A percentile compares a stretch with the other conserved stretches of the same genome.
Conservation (phyloP, 2,329 filamentous ascomycete species). For the Alternaria gansuensis region DNA sequence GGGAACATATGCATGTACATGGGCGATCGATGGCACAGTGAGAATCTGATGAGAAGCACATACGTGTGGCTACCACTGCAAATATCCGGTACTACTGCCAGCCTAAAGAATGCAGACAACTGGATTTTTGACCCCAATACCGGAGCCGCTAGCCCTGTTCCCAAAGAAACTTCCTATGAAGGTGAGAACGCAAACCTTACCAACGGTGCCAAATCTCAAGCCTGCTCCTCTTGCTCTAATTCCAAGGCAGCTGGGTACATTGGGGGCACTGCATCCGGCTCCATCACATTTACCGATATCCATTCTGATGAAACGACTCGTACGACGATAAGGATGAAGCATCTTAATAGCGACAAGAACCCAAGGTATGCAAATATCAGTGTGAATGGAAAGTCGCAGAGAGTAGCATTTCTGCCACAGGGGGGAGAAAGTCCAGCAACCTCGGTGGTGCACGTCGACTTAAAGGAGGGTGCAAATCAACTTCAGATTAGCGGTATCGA, state of each 20-base stretch:
- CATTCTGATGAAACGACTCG: conserved; percentile 56
- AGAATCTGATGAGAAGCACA: conserved; percentile 67
- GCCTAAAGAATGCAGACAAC: conserved; percentile 61
- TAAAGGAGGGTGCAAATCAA: conserved; percentile 61
- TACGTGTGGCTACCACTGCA: conserved; percentile 72
- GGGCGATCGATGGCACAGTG: conserved; percentile 71
- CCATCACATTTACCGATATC: conserved; percentile 60
- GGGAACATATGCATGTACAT: conserved; percentile 65
- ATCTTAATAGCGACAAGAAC: conserved; percentile 64
- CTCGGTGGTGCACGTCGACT: conserved; percentile 59
- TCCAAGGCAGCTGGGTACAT: conserved; percentile 60
- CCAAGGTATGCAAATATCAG: conserved; percentile 64
- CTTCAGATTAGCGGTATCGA: conserved; percentile 59
- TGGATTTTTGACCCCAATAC: conserved; percentile 62
- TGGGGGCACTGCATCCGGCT: conserved; percentile 58
- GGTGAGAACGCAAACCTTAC: conserved; percentile 60
- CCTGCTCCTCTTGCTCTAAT: conserved; percentile 64
- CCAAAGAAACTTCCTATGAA: conserved; percentile 61
- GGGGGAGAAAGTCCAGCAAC: conserved; percentile 57
- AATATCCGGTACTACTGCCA: conserved; percentile 63
- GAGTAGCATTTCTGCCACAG: conserved; percentile 65
- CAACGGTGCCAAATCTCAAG: conserved; percentile 57
- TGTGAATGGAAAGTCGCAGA: conserved; percentile 64
- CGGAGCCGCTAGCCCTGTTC: conserved; percentile 57
- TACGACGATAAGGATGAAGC: conserved; percentile 65